Evolutionary conservation across 495 filamentous ascomycete genomes (phyloP).

Genomic region (Paragyromitra xinjiangensis): DNA sequence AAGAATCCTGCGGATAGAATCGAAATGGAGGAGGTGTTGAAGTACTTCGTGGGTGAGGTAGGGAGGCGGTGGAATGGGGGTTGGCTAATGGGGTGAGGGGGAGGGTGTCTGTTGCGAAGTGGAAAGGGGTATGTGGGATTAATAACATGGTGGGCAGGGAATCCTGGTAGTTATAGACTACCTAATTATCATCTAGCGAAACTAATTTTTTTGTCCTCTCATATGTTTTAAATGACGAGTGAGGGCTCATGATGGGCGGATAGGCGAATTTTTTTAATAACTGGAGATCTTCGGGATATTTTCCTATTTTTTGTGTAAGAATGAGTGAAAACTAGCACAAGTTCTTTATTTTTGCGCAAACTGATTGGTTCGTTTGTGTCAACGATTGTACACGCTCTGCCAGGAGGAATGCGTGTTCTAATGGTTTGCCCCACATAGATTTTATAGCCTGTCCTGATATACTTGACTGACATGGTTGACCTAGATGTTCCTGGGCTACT

Average conservation of each 20-base stretch:
- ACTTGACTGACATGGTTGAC: not conserved
- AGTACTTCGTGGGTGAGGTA: constrained; percentile 32
- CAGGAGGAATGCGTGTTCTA: too few relatives aligned
- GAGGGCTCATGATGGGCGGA: not conserved
- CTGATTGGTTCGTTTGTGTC: too few relatives aligned
- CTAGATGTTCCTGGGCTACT: too few relatives aligned
- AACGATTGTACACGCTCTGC: too few relatives aligned
- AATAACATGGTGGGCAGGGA: not conserved
- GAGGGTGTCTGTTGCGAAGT: not conserved
- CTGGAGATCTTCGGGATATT: not conserved
- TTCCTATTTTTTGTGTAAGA: not conserved
- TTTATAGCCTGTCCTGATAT: not conserved
- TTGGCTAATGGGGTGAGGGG: constrained; percentile 38
- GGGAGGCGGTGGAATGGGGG: constrained; percentile 45
- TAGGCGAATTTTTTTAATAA: not conserved
- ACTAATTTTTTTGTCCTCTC: not conserved
- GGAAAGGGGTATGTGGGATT: not conserved
- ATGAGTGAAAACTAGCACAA: not conserved
- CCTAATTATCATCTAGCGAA: not conserved
- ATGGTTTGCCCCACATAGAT: not conserved
- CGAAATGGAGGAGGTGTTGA: constrained; percentile 27
- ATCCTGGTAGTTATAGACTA: not conserved
- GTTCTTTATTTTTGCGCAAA: not conserved
- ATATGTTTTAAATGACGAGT: not conserved
- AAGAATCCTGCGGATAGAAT: constrained; percentile 36